Conservation (phyloP, 768 basidiomycete genomes). For the Suillus placidus region DNA sequence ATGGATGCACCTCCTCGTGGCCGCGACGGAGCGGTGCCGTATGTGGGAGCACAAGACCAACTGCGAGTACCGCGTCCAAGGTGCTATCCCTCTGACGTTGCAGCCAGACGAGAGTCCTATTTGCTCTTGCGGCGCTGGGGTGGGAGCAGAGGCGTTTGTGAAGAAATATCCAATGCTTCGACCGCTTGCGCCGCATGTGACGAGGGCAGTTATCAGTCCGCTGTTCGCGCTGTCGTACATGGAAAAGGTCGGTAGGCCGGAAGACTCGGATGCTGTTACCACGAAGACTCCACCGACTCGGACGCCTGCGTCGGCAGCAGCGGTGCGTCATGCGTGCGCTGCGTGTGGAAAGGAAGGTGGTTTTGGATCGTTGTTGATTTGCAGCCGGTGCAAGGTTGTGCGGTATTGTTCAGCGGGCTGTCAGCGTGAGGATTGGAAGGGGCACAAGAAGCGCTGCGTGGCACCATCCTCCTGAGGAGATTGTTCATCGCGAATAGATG, state of each 20-base stretch:
- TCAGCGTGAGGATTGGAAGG: constrained; percentile 51
- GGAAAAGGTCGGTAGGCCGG: constrained; percentile 36
- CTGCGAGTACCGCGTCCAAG: constrained; percentile 50
- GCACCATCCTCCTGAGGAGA: not conserved
- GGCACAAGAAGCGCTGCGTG: constrained; percentile 42
- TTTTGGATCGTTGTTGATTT: constrained; percentile 38
- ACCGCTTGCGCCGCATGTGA: constrained; percentile 44
- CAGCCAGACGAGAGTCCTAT: constrained; percentile 44
- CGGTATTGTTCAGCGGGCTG: constrained; percentile 49
- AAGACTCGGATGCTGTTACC: not conserved
- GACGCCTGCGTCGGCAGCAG: not conserved
- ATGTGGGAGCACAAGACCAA: constrained; percentile 48
- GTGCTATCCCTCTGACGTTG: constrained; percentile 39
- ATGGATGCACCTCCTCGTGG: constrained; percentile 57
- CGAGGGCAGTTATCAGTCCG: constrained; percentile 53
- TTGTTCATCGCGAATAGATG: not conserved
- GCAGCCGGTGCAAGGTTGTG: constrained; percentile 40
- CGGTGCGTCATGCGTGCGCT: constrained; percentile 14
- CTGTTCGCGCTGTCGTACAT: constrained; percentile 56
- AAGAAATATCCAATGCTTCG: constrained; percentile 35
- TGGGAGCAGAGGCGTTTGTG: constrained; percentile 44
- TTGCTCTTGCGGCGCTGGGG: constrained; percentile 57
- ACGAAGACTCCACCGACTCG: not conserved
- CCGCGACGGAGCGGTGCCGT: constrained; percentile 54
- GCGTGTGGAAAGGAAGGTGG: constrained; percentile 25